These are phyloP conservation scores for Annulohypoxylon bovei DNA, from an alignment of 495 filamentous ascomycete genomes.

Conservation along the genomic window DNA sequence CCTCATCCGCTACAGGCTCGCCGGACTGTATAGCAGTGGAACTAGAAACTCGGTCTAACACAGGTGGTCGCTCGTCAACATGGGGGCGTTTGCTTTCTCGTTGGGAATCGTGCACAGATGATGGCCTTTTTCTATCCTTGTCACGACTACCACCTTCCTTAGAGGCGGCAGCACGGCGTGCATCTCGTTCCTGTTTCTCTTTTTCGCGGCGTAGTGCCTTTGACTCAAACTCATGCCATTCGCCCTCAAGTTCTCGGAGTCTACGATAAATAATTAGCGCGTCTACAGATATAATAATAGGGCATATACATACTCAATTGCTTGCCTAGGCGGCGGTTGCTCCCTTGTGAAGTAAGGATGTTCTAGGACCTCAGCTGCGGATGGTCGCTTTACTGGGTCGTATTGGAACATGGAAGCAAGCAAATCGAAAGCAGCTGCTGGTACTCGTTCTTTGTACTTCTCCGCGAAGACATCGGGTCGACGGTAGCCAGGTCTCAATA, in stretches of 20 bases:
- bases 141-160: slow-evolving; percentile 54
- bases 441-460: slow-evolving; percentile 77
- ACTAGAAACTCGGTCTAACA: slow-evolving; percentile 7
- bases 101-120: slow-evolving; percentile 47
- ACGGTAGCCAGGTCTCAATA: slow-evolving; percentile 79
- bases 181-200: slow-evolving; percentile 81
- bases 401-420: slow-evolving; percentile 84
- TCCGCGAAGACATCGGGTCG: slow-evolving; percentile 83
- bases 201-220: slow-evolving; percentile 93
- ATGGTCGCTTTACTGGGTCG: slow-evolving; percentile 85
- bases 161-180: slow-evolving; percentile 64
- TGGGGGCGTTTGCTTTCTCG: slow-evolving; percentile 57
- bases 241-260: slow-evolving; percentile 84
- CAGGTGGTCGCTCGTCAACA: slow-evolving; percentile 43
- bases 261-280: slow-evolving; percentile 54
- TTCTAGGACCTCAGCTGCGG: slow-evolving; percentile 83
- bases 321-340: slow-evolving; percentile 79
- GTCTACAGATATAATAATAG: not conserved
- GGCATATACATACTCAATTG: slow-evolving; percentile 75
- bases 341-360: slow-evolving; percentile 91
- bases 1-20: slow-evolving; percentile 7
- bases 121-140: slow-evolving; percentile 60
- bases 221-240: slow-evolving; percentile 99
- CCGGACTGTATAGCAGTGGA: slow-evolving; percentile 17
- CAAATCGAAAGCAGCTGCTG: slow-evolving; percentile 83